phyloP scores from a whole-genome alignment of 768 basidiomycete genomes.

The Leucocoprinus birnbaumii region DNA sequence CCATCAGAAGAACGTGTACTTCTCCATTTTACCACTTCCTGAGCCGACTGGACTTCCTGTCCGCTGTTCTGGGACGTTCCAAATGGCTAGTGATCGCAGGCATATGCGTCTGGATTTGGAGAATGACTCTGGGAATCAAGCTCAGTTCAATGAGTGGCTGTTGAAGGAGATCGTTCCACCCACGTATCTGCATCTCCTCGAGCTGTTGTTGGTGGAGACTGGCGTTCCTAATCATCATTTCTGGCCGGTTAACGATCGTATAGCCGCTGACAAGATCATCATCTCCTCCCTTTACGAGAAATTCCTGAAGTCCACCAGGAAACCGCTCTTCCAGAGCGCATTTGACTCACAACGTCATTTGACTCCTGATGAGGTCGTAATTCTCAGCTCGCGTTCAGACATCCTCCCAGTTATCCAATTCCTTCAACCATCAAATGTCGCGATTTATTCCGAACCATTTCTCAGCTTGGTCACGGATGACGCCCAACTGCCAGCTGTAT shows the following conservation, averaged over 20 bases:
- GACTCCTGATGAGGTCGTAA: background rate
- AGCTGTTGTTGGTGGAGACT: constrained; percentile 13
- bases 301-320: background rate
- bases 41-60: constrained; percentile 37
- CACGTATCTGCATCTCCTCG: constrained; percentile 37
- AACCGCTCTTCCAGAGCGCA: constrained; percentile 4
- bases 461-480: constrained; percentile 8
- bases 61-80: constrained; percentile 45
- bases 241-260: constrained; percentile 5
- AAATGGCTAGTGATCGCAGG: constrained; percentile 43
- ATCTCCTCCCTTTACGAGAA: constrained; percentile 5
- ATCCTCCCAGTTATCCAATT: background rate
- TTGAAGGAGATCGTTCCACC: constrained; percentile 31
- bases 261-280: background rate
- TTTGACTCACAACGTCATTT: background rate
- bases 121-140: constrained; percentile 22
- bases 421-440: background rate
- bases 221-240: constrained; percentile 9
- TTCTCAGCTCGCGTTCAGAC: background rate
- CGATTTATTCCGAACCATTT: constrained; percentile 3
- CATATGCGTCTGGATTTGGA: constrained; percentile 34
- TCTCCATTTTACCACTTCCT: constrained; percentile 41
- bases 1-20: constrained; percentile 24
- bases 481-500: background rate
- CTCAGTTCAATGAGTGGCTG: constrained; percentile 41